phyloP scores from a whole-genome alignment of 2,329 filamentous ascomycete species.

The Bisporella sp. region DNA sequence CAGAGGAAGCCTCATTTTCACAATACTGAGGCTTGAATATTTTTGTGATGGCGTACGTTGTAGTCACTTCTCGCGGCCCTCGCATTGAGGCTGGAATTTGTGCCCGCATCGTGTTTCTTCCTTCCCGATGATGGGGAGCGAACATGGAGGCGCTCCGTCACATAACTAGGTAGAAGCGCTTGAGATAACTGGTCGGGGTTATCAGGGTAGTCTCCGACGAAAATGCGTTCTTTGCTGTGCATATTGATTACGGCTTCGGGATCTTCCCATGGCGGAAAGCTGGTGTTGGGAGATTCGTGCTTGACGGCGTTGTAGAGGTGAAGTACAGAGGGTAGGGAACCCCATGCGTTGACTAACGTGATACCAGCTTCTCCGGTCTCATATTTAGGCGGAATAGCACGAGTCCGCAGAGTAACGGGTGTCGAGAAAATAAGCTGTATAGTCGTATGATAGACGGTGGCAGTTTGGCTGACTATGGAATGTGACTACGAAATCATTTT shows the following conservation, averaged over 20 bases:
- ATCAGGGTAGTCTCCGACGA: neutral
- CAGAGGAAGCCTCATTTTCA: neutral
- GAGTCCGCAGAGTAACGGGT: too few species aligned
- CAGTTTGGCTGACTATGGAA: too few species aligned
- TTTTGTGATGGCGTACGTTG: neutral
- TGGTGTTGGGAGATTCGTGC: neutral
- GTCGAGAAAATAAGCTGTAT: too few species aligned
- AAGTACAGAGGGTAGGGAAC: neutral
- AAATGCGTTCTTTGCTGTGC: neutral
- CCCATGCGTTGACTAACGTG: too few species aligned
- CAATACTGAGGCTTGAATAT: neutral
- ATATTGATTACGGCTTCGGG: neutral
- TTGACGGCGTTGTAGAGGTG: neutral
- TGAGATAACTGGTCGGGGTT: neutral
- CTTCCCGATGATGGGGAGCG: neutral
- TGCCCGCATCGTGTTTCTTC: neutral
- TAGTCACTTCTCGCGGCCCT: neutral
- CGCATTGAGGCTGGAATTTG: neutral
- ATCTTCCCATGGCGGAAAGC: neutral
- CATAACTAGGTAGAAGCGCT: neutral
- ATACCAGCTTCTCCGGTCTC: too few species aligned
- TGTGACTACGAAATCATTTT: too few species aligned
- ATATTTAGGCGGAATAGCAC: too few species aligned
- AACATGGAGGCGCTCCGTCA: neutral
- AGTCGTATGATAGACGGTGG: too few species aligned